phyloP scores from a whole-genome alignment of 2,329 filamentous ascomycete genomes.

The Truncatella angustata region DNA sequence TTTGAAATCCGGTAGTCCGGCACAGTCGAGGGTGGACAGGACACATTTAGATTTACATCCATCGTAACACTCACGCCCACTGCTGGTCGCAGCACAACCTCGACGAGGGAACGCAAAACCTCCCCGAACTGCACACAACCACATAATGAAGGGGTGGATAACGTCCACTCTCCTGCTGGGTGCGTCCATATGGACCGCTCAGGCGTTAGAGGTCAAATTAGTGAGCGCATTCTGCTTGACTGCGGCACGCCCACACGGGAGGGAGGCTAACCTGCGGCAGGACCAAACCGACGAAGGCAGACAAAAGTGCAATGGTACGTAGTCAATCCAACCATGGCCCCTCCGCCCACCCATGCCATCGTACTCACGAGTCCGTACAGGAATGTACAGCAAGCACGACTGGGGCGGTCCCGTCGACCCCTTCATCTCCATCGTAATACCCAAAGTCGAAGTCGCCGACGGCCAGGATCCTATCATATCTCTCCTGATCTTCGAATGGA shows the following conservation, averaged over 20 bases:
- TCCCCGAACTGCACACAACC: slow-evolving; percentile 12
- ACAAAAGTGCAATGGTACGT: slow-evolving; percentile 71
- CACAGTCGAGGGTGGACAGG: slow-evolving; percentile 9
- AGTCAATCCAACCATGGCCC: slow-evolving; percentile 2
- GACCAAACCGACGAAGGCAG: slow-evolving; percentile 73
- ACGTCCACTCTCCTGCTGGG: slow-evolving; percentile 50
- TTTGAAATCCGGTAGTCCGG: too few relatives aligned
- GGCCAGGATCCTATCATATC: slow-evolving; percentile 74
- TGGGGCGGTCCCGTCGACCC: slow-evolving; percentile 90
- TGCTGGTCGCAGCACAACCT: slow-evolving; percentile 25
- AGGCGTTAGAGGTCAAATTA: slow-evolving; percentile 57
- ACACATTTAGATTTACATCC: slow-evolving; percentile 20
- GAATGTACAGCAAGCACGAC: slow-evolving; percentile 88
- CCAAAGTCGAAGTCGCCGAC: slow-evolving; percentile 56
- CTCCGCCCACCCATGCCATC: neutral
- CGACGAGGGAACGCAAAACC: slow-evolving; percentile 1
- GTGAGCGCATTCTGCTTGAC: slow-evolving; percentile 34
- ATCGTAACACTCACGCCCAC: too few relatives aligned
- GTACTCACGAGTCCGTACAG: slow-evolving; percentile 39
- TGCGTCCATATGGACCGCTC: slow-evolving; percentile 51
- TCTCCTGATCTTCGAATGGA: slow-evolving; percentile 92
- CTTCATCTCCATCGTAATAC: slow-evolving; percentile 83
- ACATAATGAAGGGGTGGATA: slow-evolving; percentile 54
- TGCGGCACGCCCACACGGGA: neutral
- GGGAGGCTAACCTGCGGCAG: slow-evolving; percentile 41